Percentiles rank a stretch among this genome's conserved stretches.
Conservation (phyloP, 2,329 filamentous ascomycete species). For the Claviceps sp. region DNA sequence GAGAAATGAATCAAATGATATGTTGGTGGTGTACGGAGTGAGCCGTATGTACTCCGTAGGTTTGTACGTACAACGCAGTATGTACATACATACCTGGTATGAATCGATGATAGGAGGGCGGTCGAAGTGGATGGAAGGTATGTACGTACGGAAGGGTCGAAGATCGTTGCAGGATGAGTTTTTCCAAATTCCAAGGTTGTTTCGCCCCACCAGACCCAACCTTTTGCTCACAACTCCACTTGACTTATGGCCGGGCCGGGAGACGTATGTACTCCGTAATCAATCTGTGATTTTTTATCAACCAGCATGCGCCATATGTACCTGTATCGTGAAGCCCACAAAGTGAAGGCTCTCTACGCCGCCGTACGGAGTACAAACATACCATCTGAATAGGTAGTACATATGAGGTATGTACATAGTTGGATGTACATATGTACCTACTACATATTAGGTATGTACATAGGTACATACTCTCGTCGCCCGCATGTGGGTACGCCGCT, state of each 20-base stretch:
- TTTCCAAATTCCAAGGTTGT: not conserved
- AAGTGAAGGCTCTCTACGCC: not conserved
- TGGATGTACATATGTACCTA: too few relatives aligned
- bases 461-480: not conserved
- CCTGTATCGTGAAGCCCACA: not conserved
- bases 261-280: not conserved
- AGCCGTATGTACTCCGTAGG: too few relatives aligned
- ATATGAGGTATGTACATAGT: too few relatives aligned
- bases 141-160: too few relatives aligned
- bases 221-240: not conserved
- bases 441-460: too few relatives aligned
- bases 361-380: not conserved
- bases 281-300: constrained; percentile 2
- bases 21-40: too few relatives aligned
- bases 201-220: not conserved
- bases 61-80: too few relatives aligned
- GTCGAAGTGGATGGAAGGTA: not conserved
- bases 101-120: not conserved
- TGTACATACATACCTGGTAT: too few relatives aligned
- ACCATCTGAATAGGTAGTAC: too few relatives aligned
- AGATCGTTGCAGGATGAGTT: not conserved
- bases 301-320: not conserved
- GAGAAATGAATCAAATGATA: too few relatives aligned
- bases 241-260: not conserved
- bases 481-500: not conserved